These are phyloP conservation scores for Aspergillus nanangensis DNA, from an alignment of 495 filamentous ascomycete species.

Conservation along the genomic window DNA sequence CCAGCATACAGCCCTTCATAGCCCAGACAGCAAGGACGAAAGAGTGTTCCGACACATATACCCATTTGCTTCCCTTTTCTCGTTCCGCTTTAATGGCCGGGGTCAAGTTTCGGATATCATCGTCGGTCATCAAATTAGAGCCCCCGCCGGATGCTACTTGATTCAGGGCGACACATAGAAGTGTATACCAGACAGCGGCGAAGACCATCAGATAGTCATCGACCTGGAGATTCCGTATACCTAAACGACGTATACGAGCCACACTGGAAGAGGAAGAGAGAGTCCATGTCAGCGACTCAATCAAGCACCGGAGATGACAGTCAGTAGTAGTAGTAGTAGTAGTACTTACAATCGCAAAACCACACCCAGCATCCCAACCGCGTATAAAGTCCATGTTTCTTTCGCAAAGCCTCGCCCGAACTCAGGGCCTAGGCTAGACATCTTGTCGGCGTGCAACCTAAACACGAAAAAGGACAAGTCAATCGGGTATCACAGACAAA, in stretches of 20 bases:
- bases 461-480: background rate
- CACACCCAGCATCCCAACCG: slow-evolving; percentile 38
- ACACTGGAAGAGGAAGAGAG: slow-evolving; percentile 21
- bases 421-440: slow-evolving; percentile 32
- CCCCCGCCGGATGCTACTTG: slow-evolving; percentile 48
- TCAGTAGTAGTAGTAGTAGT: too few relatives aligned
- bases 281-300: background rate
- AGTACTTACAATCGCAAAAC: slow-evolving; percentile 43
- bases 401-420: slow-evolving; percentile 29
- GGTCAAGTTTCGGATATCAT: slow-evolving; percentile 36
- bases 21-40: slow-evolving; percentile 48
- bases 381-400: slow-evolving; percentile 47
- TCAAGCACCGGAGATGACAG: too few relatives aligned
- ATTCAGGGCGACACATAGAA: slow-evolving; percentile 49
- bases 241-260: slow-evolving; percentile 45
- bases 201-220: slow-evolving; percentile 54
- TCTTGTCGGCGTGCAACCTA: slow-evolving; percentile 22
- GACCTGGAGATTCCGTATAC: slow-evolving; percentile 36
- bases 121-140: slow-evolving; percentile 47
- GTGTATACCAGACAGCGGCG: slow-evolving; percentile 47
- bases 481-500: too few relatives aligned
- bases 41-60: slow-evolving; percentile 50
- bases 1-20: slow-evolving; percentile 51
- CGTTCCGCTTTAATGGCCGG: slow-evolving; percentile 35
- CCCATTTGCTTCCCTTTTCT: slow-evolving; percentile 50